A percentile compares a stretch with the other conserved stretches of the same genome.
Evolutionary conservation across 306 rosid genomes (phyloP).

Genomic region (Elaeagnus macrophylla): DNA sequence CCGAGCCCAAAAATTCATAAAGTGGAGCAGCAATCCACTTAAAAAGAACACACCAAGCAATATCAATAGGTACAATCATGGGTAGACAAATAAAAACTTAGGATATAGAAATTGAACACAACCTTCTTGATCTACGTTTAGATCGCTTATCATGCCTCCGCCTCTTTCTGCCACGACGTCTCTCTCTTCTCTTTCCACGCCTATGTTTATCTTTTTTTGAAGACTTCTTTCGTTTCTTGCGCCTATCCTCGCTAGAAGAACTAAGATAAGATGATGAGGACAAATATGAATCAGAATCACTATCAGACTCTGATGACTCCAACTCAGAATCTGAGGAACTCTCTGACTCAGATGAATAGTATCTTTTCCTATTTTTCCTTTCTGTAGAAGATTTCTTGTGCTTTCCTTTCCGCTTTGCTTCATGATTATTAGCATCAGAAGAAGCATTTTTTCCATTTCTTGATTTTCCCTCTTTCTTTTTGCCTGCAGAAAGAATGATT

Average conservation of each 20-base stretch:
- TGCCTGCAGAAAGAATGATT: conserved; percentile 31
- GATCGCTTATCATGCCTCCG: conserved; percentile 54
- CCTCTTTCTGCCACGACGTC: conserved; percentile 52
- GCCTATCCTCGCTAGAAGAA: conserved; percentile 78
- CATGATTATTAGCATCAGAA: conserved; percentile 46
- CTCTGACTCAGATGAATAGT: conserved; percentile 57
- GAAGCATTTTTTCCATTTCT: conserved; percentile 43
- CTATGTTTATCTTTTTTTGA: conserved; percentile 59
- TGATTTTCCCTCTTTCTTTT: conserved; percentile 37
- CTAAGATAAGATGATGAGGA: conserved; percentile 66
- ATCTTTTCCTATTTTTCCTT: conserved; percentile 60
- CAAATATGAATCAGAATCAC: conserved; percentile 61
- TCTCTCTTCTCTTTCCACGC: conserved; percentile 61
- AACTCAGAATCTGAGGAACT: conserved; percentile 72
- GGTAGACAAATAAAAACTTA: neutral
- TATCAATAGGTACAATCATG: neutral
- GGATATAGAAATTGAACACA: conserved; percentile 3
- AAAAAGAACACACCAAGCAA: too few species aligned
- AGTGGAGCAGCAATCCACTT: too few species aligned
- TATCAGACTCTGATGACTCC: conserved; percentile 70
- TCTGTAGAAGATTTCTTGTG: conserved; percentile 62
- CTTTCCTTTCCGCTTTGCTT: conserved; percentile 47
- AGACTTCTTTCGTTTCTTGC: conserved; percentile 67
- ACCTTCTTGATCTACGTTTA: conserved; percentile 73
- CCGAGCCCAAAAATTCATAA: too few species aligned